These are phyloP conservation scores for Pythium brassicae DNA, from an alignment of 352 stramenopile genomes.

Conservation along the genomic window DNA sequence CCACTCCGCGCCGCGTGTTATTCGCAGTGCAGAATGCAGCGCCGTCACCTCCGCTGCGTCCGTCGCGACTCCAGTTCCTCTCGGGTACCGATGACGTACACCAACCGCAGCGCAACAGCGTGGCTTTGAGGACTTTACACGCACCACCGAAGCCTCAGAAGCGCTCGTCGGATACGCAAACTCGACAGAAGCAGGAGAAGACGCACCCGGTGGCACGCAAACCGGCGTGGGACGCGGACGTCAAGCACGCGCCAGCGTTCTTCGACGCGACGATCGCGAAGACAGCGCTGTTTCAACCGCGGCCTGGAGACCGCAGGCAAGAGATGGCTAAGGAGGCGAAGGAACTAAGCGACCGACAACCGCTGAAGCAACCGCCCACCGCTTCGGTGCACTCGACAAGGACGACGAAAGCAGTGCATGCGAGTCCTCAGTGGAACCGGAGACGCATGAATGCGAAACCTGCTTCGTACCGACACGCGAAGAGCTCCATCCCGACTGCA, in stretches of 20 bases:
- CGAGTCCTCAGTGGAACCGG: constrained; percentile 7
- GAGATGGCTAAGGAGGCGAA: constrained; percentile 18
- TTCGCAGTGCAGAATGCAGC: constrained; percentile 42
- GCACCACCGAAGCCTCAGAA: too few species aligned
- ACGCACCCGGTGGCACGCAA: constrained; percentile 1
- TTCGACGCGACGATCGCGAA: constrained; percentile 60
- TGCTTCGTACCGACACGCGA: neutral
- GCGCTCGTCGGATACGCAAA: too few species aligned
- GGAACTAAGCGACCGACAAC: constrained; percentile 3
- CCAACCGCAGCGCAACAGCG: neutral
- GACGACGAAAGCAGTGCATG: constrained; percentile 9
- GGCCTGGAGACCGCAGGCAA: constrained; percentile 30
- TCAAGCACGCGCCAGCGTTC: constrained; percentile 19
- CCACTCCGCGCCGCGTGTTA: constrained; percentile 25
- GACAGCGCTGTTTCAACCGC: constrained; percentile 41
- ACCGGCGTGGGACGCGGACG: constrained; percentile 46
- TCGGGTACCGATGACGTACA: too few species aligned
- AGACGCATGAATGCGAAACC: neutral
- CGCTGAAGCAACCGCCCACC: neutral
- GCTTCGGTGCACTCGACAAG: neutral
- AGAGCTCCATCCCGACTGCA: constrained; percentile 5
- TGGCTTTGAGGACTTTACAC: neutral
- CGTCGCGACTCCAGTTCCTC: neutral
- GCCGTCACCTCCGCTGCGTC: constrained; percentile 38
- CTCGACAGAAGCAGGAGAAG: neutral